Evolutionary conservation across 2,329 filamentous ascomycete genomes (phyloP).

Genomic region (Trichoderma atrobrunneum): DNA sequence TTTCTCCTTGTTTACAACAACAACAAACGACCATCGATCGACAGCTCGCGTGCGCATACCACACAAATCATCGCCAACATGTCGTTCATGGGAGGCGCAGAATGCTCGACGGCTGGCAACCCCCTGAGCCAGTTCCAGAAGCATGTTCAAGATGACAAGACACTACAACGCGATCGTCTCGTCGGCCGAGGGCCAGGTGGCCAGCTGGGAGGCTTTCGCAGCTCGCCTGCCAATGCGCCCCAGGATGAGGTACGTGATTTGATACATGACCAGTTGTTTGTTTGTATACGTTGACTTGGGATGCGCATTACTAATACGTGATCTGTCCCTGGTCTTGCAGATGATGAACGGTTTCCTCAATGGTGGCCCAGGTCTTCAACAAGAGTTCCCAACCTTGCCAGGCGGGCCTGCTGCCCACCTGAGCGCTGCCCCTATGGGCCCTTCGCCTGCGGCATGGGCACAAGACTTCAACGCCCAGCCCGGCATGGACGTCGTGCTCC

Average conservation of each 20-base stretch:
- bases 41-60: slow-evolving; percentile 8
- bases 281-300: not conserved
- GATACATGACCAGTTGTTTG: not conserved
- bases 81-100: slow-evolving; percentile 93
- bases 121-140: slow-evolving; percentile 97
- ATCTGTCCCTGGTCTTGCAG: slow-evolving; percentile 42
- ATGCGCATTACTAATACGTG: slow-evolving; percentile 30
- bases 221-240: slow-evolving; percentile 62
- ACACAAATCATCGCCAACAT: slow-evolving; percentile 48
- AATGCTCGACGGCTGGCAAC: slow-evolving; percentile 95
- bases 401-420: slow-evolving; percentile 48
- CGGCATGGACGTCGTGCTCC: slow-evolving; percentile 70
- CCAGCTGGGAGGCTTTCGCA: slow-evolving; percentile 74
- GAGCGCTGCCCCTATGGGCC: slow-evolving; percentile 41
- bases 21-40: not conserved
- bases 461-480: slow-evolving; percentile 57
- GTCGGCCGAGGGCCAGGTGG: slow-evolving; percentile 70
- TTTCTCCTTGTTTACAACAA: not conserved
- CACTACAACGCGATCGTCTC: slow-evolving; percentile 84
- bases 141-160: slow-evolving; percentile 94
- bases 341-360: slow-evolving; percentile 94
- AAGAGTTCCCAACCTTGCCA: slow-evolving; percentile 50
- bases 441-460: slow-evolving; percentile 54
- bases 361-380: slow-evolving; percentile 61
- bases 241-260: slow-evolving; percentile 65